Conservation (phyloP, 1,284 basidiomycete species). For the Singerocomus inundabilis region DNA sequence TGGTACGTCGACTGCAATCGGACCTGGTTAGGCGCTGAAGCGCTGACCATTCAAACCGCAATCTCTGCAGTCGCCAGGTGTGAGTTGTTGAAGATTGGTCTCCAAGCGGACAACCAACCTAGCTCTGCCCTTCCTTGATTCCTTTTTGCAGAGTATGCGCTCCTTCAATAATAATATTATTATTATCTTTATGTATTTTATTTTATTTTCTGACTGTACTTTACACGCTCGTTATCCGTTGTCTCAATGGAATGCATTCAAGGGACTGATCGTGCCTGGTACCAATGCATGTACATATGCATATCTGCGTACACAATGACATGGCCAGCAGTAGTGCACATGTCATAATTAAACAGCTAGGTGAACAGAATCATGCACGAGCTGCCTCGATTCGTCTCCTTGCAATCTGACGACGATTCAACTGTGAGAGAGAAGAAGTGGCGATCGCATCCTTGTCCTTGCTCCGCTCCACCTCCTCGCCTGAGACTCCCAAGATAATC, state of each 20-base stretch:
- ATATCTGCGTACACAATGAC: slow-evolving; percentile 34
- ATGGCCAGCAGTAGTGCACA: slow-evolving; percentile 7
- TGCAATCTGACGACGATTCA: slow-evolving; percentile 81
- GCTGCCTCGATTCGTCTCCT: slow-evolving; percentile 81
- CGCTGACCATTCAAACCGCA: not conserved
- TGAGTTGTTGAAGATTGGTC: not conserved
- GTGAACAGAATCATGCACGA: slow-evolving; percentile 37
- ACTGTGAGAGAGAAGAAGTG: slow-evolving; percentile 50
- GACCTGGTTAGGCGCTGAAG: not conserved
- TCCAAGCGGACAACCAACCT: slow-evolving; percentile 1
- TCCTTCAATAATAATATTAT: not conserved
- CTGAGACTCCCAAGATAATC: slow-evolving; percentile 79
- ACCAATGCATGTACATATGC: slow-evolving; percentile 30
- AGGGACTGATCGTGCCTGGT: slow-evolving; percentile 2
- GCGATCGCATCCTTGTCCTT: slow-evolving; percentile 72
- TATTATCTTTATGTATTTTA: slow-evolving; percentile 2
- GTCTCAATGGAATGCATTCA: not conserved
- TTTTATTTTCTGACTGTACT: not conserved
- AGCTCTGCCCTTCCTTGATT: not conserved
- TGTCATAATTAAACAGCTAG: not conserved
- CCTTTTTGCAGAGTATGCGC: not conserved
- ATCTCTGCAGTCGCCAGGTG: slow-evolving; percentile 9
- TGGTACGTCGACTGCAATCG: slow-evolving; percentile 17
- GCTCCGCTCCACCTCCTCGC: slow-evolving; percentile 85
- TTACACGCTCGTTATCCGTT: slow-evolving; percentile 11